Evolutionary conservation across 1,139 yeast species (phyloP), one percentile per base, ranked within the genome.

Genomic region (Candida sojae): DNA sequence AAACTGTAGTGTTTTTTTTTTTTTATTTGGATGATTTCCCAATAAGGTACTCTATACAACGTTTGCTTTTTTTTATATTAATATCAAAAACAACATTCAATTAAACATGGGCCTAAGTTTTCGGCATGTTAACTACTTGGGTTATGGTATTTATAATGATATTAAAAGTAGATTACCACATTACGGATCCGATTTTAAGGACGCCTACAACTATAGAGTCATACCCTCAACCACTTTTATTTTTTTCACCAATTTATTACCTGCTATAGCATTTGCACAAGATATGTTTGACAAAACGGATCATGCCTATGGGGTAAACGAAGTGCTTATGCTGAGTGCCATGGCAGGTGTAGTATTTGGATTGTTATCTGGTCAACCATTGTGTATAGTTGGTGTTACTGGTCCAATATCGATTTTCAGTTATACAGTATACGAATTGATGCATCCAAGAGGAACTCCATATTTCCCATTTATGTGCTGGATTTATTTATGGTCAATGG

Each of bases 381-480:
- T 93, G 34, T 89, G 96, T 60, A 88, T 93, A 32, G 98, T 93
- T n/a, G 99, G 99, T 3, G 98, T 93, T 4, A 93, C 99, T 0
- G 96, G 98, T 46, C 98, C 98, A 0, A 85, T 93, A 11, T 74
- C 96, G 2, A 91, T 93, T 49, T 92, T 93, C 75, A 88, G 90
- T 62, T 90, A 90, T 59, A 92, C 98, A 0, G 93, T 93, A 1
- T 93, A 88, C 63, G 90, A 89, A 51, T 79, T 93, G 42, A 81
- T 93, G 31, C 73, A 73, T 39, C 85, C 88, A 0, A 54, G 71
- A 51, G 86, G 84, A 5, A 82, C 84, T 0, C 87, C 88, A 0
- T 93, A 81, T 63, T 89, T 93, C 66, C 91, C 93, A 25, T 93
- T 93, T 64, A 92, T 93, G 97, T 86, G 95, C 62, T 93, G 98